These are phyloP conservation scores for Penicillium fuscoglaucum DNA, from an alignment of 2,329 filamentous ascomycete genomes.

Conservation along the genomic window DNA sequence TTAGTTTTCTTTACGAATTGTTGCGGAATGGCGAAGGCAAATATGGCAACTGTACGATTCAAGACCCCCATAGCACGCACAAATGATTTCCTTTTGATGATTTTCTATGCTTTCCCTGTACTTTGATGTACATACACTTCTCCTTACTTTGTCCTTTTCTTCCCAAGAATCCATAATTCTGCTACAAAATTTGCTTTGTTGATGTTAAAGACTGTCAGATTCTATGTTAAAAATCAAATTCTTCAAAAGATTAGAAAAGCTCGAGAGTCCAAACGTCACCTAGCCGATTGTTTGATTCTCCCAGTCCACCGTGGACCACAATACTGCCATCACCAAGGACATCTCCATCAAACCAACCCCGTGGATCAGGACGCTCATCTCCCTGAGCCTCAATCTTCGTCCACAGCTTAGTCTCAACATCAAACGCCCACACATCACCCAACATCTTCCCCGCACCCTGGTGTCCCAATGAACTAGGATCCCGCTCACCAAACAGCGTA, in stretches of 20 bases:
- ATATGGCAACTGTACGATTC: conserved; percentile 25
- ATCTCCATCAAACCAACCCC: conserved; percentile 59
- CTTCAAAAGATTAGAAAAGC: conserved; percentile 20
- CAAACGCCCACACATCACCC: conserved; percentile 53
- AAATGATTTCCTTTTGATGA: conserved; percentile 17
- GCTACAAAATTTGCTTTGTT: conserved; percentile 12
- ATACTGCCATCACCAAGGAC: conserved; percentile 38
- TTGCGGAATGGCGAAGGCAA: conserved; percentile 10
- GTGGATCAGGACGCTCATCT: conserved; percentile 37
- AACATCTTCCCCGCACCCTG: conserved; percentile 59
- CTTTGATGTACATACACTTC: conserved; percentile 21
- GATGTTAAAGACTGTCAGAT: neutral
- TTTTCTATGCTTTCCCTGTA: conserved; percentile 18
- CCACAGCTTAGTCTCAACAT: conserved; percentile 40
- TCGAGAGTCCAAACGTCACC: conserved; percentile 52
- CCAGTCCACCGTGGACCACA: conserved; percentile 54
- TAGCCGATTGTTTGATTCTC: conserved; percentile 53
- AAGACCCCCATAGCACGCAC: conserved; percentile 25
- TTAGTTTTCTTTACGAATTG: conserved; percentile 7
- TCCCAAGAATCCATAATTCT: conserved; percentile 21
- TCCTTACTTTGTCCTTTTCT: conserved; percentile 4
- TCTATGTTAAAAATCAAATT: neutral
- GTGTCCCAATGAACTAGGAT: conserved; percentile 55
- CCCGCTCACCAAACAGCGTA: conserved; percentile 56
- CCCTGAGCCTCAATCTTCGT: conserved; percentile 27